Conservation (phyloP, 2,329 filamentous ascomycete genomes). For the Ceratocystiopsis sp. region DNA sequence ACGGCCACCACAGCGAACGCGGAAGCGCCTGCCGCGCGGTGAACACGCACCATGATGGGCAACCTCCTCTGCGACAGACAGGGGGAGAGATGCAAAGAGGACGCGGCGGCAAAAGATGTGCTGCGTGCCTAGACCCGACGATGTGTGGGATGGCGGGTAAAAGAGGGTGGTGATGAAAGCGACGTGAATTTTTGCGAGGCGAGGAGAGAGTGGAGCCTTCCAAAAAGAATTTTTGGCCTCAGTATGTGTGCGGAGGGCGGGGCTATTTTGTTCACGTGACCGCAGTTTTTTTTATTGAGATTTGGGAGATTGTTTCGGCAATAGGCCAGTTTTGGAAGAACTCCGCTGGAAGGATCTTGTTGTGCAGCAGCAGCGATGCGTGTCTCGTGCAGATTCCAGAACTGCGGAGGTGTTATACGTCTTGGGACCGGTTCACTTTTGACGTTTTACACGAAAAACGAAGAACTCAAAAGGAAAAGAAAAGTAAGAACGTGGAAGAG, state of each 20-base stretch:
- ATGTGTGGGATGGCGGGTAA: background rate
- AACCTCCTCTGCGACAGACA: slow-evolving; percentile 26
- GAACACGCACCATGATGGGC: slow-evolving; percentile 29
- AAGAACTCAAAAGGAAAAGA: too few species aligned
- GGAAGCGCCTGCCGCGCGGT: background rate
- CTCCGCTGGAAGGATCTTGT: too few species aligned
- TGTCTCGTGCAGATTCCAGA: too few species aligned
- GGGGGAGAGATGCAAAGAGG: background rate
- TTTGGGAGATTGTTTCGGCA: too few species aligned
- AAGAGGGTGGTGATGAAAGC: slow-evolving; percentile 1
- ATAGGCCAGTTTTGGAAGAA: too few species aligned
- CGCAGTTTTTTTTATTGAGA: too few species aligned
- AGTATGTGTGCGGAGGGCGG: slow-evolving; percentile 7
- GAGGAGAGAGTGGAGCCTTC: slow-evolving; percentile 1
- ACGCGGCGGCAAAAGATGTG: background rate
- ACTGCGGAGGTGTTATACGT: too few species aligned
- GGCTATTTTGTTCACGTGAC: slow-evolving; percentile 6
- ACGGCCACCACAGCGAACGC: background rate
- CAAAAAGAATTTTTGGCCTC: slow-evolving; percentile 6
- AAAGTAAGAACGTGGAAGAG: too few species aligned
- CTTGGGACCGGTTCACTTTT: too few species aligned
- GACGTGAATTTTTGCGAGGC: slow-evolving; percentile 1
- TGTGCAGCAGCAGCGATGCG: too few species aligned
- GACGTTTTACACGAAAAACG: too few species aligned
- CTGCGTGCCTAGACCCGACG: slow-evolving; percentile 5